Base-by-base conservation (phyloP, 2,329 filamentous ascomycete species). In the Aspergillaceae sp. region DNA sequence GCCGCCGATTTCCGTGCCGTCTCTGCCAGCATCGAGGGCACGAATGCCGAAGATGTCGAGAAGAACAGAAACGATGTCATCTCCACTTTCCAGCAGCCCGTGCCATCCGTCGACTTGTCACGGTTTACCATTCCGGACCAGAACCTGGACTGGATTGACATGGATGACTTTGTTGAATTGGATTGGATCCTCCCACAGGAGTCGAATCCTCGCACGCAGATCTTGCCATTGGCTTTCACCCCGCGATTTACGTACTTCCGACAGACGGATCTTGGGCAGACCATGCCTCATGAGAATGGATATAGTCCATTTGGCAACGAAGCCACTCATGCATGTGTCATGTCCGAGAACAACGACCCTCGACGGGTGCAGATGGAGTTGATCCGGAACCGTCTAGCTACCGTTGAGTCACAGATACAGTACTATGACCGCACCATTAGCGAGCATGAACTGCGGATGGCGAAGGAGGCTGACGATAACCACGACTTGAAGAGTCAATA, bases 141-240 rank as follows among this genome's bases (percentile, higher is more conserved):
- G 45, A 92, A 98, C 60, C 83, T 89, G 55, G 89, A 84, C 46
- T 98, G 92, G 92, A 90, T 98, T 51, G 92, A 98, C 60, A 97
- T 98, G 89, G 92, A 98, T 62, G 92, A 98, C 63, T 98, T 98
- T 67, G 90, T 98, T 29, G 92, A 98, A 65, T 73, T 98, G 26
- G 94, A 96, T 63, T 97, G 91, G 91, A 90, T 95, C 45, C 70
- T 96, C 27, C 91, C 91, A 0, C 85, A 87, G 9, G 87, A 94
- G 60, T 81, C 85, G 30, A 94, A 95, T 54, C 90, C 91, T 0
- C 85, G 94, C 55, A 97, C 91, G 0, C 90, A 92, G 65, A 98
- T 98, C 40, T 69, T 98, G 45, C 94, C 94, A 0, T 76, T 98
- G 6, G 90, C 87, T 0, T 97, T 84, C 58, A 87, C 91, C 19